These are phyloP conservation scores for Pseudocercospora fijiensis DNA, from an alignment of 2,329 filamentous ascomycete species.

Conservation along the genomic window DNA sequence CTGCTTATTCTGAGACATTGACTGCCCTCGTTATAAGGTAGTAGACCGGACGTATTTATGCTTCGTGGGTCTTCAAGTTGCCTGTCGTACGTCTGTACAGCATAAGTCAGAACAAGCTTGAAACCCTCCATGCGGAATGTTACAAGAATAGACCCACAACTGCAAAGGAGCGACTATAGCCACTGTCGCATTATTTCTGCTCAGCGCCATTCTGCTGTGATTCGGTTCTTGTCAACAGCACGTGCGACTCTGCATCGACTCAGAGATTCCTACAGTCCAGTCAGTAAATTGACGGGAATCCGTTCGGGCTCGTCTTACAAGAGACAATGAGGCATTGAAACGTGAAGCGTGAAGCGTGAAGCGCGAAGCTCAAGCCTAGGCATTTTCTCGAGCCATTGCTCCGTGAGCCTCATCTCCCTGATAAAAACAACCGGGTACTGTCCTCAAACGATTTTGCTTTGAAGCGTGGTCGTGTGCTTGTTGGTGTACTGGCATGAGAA, in stretches of 20 bases:
- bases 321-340: background rate
- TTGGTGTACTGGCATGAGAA: background rate
- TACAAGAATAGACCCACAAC: background rate
- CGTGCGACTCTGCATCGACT: background rate
- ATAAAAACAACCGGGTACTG: background rate
- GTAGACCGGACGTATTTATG: background rate
- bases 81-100: background rate
- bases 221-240: background rate
- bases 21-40: background rate
- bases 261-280: background rate
- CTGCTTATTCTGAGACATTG: background rate
- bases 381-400: background rate
- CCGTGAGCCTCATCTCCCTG: background rate
- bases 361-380: background rate
- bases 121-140: background rate
- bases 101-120: background rate
- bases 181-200: background rate
- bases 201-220: background rate
- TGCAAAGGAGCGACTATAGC: background rate
- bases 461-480: background rate
- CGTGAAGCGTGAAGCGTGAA: background rate
- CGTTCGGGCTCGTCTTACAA: background rate
- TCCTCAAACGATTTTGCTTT: background rate
- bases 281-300: background rate
- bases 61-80: background rate